These are phyloP conservation scores for Xenoacremonium recifei DNA, from an alignment of 2,329 filamentous ascomycete species.

Conservation along the genomic window DNA sequence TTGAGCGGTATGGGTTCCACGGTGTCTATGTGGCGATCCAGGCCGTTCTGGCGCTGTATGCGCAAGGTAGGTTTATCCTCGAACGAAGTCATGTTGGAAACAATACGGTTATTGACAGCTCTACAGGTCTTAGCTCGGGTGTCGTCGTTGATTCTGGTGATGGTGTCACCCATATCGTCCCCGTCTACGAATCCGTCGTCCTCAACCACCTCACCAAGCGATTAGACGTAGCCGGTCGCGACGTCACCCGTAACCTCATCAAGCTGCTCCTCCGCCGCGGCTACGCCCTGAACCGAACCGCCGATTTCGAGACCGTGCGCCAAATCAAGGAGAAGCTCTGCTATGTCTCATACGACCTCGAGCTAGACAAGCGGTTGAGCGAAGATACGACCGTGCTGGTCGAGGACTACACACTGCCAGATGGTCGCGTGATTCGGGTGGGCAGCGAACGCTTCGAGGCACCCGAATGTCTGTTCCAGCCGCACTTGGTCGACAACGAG, in stretches of 20 bases:
- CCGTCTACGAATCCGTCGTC: conserved; percentile 96
- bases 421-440: conserved; percentile 92
- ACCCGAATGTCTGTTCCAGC: conserved; percentile 97
- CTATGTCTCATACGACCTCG: conserved; percentile 97
- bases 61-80: conserved; percentile 77
- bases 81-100: no score
- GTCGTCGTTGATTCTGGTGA: conserved; percentile 99
- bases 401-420: conserved; percentile 95
- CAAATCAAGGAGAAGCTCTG: conserved; percentile 99
- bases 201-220: conserved; percentile 94
- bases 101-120: conserved; percentile 1
- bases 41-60: conserved; percentile 92
- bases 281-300: conserved; percentile 95
- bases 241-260: conserved; percentile 98
- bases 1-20: conserved; percentile 93
- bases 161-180: conserved; percentile 97
- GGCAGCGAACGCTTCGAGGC: conserved; percentile 98
- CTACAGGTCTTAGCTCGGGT: conserved; percentile 75
- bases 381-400: conserved; percentile 97
- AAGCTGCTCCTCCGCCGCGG: conserved; percentile 89
- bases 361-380: conserved; percentile 91
- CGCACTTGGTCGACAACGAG: conserved; percentile 95
- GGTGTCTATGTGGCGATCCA: conserved; percentile 98
- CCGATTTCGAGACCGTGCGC: conserved; percentile 97
- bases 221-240: conserved; percentile 91